Conservation (phyloP, 495 filamentous ascomycete genomes). For the Hypoxylon lienhwacheense region DNA sequence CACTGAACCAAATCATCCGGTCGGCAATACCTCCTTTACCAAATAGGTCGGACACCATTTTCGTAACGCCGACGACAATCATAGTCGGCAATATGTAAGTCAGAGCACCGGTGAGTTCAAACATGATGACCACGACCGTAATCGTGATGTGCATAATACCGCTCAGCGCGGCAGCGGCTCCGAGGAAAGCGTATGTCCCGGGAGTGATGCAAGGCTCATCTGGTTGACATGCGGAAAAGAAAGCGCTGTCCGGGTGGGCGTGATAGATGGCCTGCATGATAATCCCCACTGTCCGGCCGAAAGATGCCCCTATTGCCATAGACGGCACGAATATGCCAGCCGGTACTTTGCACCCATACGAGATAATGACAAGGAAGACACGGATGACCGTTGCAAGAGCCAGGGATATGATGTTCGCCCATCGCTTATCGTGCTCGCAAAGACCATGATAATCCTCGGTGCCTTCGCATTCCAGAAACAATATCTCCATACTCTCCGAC, state of each 20-base stretch:
- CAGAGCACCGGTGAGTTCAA: slow-evolving; percentile 90
- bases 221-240: slow-evolving; percentile 84
- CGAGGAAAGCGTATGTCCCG: slow-evolving; percentile 93
- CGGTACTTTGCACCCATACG: slow-evolving; percentile 96
- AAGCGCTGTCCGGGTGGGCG: slow-evolving; percentile 73
- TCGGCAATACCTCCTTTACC: slow-evolving; percentile 96
- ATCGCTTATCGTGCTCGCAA: slow-evolving; percentile 77
- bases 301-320: slow-evolving; percentile 95
- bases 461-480: slow-evolving; percentile 94
- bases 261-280: slow-evolving; percentile 89
- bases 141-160: slow-evolving; percentile 98
- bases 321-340: slow-evolving; percentile 97
- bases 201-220: slow-evolving; percentile 97
- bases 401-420: slow-evolving; percentile 79
- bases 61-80: slow-evolving; percentile 98
- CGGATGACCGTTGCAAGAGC: slow-evolving; percentile 78
- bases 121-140: slow-evolving; percentile 98
- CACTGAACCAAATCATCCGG: slow-evolving; percentile 99
- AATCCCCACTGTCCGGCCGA: slow-evolving; percentile 92
- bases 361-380: slow-evolving; percentile 87
- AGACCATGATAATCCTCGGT: slow-evolving; percentile 88
- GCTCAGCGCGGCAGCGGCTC: slow-evolving; percentile 91
- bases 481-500: slow-evolving; percentile 98
- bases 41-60: slow-evolving; percentile 88
- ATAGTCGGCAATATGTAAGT: slow-evolving; percentile 97